Percentiles rank a stretch among this genome's conserved stretches.
phyloP scores from a whole-genome alignment of 169 alveolate genomes.

The Cryptosporidium tyzzeri region DNA sequence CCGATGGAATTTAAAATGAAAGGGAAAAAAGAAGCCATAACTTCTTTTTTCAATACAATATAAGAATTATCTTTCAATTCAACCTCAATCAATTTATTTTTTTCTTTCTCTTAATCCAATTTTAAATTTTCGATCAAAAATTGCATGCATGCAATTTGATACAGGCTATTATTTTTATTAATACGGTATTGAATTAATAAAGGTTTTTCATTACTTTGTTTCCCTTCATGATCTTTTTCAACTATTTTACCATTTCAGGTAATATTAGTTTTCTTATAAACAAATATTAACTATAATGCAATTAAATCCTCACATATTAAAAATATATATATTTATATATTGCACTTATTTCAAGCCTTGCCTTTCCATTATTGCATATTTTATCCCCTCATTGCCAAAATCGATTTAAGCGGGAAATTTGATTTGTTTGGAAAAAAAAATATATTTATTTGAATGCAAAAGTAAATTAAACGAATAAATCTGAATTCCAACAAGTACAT shows the following conservation, averaged over 20 bases:
- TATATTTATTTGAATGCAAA: not conserved
- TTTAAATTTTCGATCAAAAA: too few relatives aligned
- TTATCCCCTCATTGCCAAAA: not conserved
- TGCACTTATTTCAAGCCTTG: not conserved
- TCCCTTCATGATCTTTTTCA: not conserved
- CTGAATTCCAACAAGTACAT: not conserved
- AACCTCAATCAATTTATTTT: not conserved
- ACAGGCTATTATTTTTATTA: not conserved
- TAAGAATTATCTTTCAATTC: not conserved
- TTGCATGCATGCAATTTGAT: conserved; percentile 16
- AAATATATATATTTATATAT: too few relatives aligned
- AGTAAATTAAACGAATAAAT: not conserved
- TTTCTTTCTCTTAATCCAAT: not conserved
- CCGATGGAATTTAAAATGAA: not conserved
- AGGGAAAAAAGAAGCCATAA: too few relatives aligned
- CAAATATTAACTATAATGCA: too few relatives aligned
- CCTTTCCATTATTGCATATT: not conserved
- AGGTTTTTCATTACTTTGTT: not conserved
- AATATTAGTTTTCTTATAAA: too few relatives aligned
- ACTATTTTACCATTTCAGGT: not conserved
- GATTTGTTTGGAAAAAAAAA: not conserved
- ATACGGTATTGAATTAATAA: too few relatives aligned
- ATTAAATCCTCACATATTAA: not conserved
- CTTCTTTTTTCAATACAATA: too few relatives aligned
- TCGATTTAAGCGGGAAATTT: not conserved